A percentile compares a stretch with the other conserved stretches of the same genome.
Conservation (phyloP, 805 yeast genomes). For the Zygoascus bituminiphila region DNA sequence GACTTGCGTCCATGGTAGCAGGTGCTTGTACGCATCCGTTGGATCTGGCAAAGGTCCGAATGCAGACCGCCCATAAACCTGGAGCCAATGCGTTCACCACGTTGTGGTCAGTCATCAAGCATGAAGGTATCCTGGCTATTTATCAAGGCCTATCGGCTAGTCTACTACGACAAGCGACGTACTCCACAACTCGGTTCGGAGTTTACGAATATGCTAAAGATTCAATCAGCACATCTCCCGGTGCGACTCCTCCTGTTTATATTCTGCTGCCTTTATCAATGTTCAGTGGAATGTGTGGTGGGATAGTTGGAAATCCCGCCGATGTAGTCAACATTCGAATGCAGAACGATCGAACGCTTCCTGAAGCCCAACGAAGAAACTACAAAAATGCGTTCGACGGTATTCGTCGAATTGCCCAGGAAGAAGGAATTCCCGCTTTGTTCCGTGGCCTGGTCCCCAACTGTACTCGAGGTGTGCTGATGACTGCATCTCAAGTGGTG, state of each 20-base stretch:
- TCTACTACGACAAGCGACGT: conserved; percentile 76
- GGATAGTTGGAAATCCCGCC: conserved; percentile 79
- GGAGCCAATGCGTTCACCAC: conserved; percentile 57
- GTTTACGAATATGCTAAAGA: conserved; percentile 74
- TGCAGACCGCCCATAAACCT: conserved; percentile 67
- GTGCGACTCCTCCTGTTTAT: conserved; percentile 45
- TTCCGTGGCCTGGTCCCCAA: conserved; percentile 75
- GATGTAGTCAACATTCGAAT: conserved; percentile 82
- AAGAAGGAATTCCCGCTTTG: conserved; percentile 53
- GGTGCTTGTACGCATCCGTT: conserved; percentile 56
- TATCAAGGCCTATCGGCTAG: conserved; percentile 81
- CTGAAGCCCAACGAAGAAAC: conserved; percentile 56
- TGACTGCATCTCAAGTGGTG: conserved; percentile 89
- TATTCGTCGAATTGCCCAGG: conserved; percentile 44
- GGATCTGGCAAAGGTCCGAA: conserved; percentile 78
- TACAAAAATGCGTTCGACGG: conserved; percentile 78
- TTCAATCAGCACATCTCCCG: conserved; percentile 31
- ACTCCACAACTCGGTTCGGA: conserved; percentile 80
- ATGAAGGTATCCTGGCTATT: conserved; percentile 56
- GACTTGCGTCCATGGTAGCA: conserved; percentile 34
- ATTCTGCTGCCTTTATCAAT: conserved; percentile 68
- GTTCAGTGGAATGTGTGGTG: conserved; percentile 81
- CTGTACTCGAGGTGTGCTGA: conserved; percentile 67
- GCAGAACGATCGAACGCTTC: conserved; percentile 79
- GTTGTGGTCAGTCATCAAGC: conserved; percentile 48